Evolutionary conservation across 345 rosid species (phyloP).

Genomic region (Murraya paniculata): DNA sequence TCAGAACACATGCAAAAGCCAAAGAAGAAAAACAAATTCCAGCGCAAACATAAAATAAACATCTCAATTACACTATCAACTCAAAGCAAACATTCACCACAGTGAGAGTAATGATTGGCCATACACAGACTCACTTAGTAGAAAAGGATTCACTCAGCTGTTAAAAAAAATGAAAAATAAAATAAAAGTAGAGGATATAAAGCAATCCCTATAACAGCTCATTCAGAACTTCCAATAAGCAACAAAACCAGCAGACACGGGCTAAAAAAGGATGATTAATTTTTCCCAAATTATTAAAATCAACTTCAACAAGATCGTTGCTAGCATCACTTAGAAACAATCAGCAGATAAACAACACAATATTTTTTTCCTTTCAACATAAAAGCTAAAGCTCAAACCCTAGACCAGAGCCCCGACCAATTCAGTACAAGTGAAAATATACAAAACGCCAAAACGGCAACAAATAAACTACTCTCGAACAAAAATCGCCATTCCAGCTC

Average conservation of each 20-base stretch:
- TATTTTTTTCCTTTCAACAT: background rate
- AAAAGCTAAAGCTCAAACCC: slow-evolving; percentile 8
- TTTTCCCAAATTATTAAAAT: background rate
- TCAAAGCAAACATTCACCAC: background rate
- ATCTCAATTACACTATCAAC: background rate
- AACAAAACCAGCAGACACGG: too few species aligned
- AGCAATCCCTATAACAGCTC: background rate
- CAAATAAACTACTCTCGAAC: background rate
- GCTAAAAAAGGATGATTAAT: too few species aligned
- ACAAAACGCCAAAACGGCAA: slow-evolving; percentile 1
- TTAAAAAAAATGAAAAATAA: too few species aligned
- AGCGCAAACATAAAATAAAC: background rate
- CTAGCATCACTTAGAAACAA: background rate
- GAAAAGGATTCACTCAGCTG: background rate
- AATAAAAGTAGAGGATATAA: background rate
- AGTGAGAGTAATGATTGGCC: background rate
- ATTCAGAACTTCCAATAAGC: background rate
- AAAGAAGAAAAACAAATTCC: background rate
- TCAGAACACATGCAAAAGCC: background rate
- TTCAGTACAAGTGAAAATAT: background rate
- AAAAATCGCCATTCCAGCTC: background rate
- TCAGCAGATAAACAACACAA: background rate
- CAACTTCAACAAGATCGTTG: background rate
- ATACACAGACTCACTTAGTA: background rate
- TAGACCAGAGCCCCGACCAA: background rate